Evolutionary conservation across 768 basidiomycete species (phyloP).

Genomic region (Leccinum olivaceopallidum): DNA sequence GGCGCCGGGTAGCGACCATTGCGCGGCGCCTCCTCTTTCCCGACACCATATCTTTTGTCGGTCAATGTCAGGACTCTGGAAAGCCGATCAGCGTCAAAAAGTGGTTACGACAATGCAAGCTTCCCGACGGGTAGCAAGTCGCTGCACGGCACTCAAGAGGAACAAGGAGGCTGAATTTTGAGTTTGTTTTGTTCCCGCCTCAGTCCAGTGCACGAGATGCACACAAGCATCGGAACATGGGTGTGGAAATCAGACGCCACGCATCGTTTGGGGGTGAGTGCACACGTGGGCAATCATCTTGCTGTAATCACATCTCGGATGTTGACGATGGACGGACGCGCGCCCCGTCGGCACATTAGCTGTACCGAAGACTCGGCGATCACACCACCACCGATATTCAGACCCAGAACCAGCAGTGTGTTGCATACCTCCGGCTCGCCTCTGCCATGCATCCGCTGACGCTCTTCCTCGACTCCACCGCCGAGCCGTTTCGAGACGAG

Average conservation of each 20-base stretch:
- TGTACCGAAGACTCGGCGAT: conserved; percentile 9
- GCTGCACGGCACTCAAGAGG: not conserved
- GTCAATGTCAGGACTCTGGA: not conserved
- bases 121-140: conserved; percentile 17
- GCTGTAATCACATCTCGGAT: not conserved
- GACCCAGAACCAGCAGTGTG: not conserved
- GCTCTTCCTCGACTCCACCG: conserved; percentile 11
- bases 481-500: conserved; percentile 14
- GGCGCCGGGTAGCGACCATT: conserved; percentile 8
- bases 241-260: conserved; percentile 17
- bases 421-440: conserved; percentile 13
- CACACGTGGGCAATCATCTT: not conserved
- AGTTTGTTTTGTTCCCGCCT: not conserved
- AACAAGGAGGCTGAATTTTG: not conserved
- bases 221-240: conserved; percentile 1
- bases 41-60: conserved; percentile 16
- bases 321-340: not conserved
- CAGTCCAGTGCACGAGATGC: conserved; percentile 14
- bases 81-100: conserved; percentile 12
- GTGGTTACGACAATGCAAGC: conserved; percentile 14
- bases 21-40: conserved; percentile 11
- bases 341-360: not conserved
- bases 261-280: conserved; percentile 15
- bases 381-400: not conserved
- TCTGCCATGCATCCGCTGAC: conserved; percentile 7